Percentiles rank a stretch among this genome's conserved stretches.
Evolutionary conservation across 306 rosid species (phyloP).

Genomic region (Citrullus colocynthis): DNA sequence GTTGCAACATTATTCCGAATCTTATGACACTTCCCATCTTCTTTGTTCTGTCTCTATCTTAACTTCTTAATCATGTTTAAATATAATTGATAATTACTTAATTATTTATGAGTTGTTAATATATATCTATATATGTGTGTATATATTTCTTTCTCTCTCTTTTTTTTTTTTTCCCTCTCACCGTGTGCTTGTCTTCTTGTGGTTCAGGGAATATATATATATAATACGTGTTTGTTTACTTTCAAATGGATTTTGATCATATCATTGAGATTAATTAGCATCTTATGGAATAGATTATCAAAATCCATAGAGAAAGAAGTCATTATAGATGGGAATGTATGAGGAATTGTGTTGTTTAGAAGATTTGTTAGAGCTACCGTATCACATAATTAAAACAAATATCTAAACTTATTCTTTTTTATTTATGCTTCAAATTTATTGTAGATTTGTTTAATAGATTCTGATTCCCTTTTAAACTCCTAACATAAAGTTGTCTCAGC

Average conservation of each 20-base stretch:
- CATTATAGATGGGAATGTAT: neutral
- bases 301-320: neutral
- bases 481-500: neutral
- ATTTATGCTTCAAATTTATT: neutral
- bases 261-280: neutral
- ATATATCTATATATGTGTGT: neutral
- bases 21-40: neutral
- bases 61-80: neutral
- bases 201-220: neutral
- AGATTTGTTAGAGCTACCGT: conserved; percentile 4
- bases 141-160: too few species aligned
- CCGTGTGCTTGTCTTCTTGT: neutral
- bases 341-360: neutral
- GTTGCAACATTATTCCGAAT: neutral
- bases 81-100: neutral
- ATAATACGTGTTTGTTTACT: neutral
- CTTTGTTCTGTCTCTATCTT: neutral
- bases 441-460: neutral
- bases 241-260: neutral
- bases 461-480: neutral
- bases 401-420: neutral
- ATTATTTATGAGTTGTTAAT: neutral
- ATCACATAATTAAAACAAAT: neutral
- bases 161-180: neutral
- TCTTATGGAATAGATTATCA: neutral